Evolutionary conservation across 2,329 filamentous ascomycete species (phyloP).

Genomic region (Emericellopsis cladophorae): DNA sequence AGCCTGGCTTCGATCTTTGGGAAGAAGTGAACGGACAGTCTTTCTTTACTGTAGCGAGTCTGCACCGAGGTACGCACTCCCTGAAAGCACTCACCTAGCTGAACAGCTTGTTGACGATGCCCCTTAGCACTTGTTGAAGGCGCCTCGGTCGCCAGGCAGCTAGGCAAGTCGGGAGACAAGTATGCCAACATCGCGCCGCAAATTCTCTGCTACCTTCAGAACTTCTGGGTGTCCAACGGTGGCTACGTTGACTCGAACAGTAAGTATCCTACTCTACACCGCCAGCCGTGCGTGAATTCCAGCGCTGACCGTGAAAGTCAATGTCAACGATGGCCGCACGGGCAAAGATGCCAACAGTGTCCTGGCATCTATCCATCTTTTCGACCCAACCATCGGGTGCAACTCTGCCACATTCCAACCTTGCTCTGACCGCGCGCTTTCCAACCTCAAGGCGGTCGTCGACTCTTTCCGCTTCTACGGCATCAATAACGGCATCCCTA

Average conservation of each 20-base stretch:
- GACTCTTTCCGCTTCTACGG: constrained; percentile 68
- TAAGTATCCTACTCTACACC: background rate
- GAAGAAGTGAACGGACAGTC: constrained; percentile 67
- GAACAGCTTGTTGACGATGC: constrained; percentile 22
- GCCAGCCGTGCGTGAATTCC: background rate
- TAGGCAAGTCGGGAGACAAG: constrained; percentile 46
- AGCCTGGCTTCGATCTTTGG: constrained; percentile 65
- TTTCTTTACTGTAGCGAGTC: constrained; percentile 63
- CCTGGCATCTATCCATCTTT: constrained; percentile 52
- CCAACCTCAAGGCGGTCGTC: constrained; percentile 64
- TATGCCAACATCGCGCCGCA: constrained; percentile 57
- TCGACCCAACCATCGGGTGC: constrained; percentile 54
- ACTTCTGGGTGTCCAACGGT: constrained; percentile 48
- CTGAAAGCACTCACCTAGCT: background rate
- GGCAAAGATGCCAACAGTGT: constrained; percentile 65
- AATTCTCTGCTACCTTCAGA: constrained; percentile 61
- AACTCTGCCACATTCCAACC: constrained; percentile 66
- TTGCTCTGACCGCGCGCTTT: constrained; percentile 54
- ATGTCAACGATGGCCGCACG: constrained; percentile 45
- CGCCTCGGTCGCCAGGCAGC: constrained; percentile 47
- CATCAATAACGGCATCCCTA: constrained; percentile 53
- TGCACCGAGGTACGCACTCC: constrained; percentile 41
- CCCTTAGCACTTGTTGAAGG: constrained; percentile 55
- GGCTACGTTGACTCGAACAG: constrained; percentile 57
- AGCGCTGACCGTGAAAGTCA: constrained; percentile 32